These are phyloP conservation scores for Diplotaxis tenuifolia DNA, from an alignment of 345 rosid genomes.

Conservation along the genomic window DNA sequence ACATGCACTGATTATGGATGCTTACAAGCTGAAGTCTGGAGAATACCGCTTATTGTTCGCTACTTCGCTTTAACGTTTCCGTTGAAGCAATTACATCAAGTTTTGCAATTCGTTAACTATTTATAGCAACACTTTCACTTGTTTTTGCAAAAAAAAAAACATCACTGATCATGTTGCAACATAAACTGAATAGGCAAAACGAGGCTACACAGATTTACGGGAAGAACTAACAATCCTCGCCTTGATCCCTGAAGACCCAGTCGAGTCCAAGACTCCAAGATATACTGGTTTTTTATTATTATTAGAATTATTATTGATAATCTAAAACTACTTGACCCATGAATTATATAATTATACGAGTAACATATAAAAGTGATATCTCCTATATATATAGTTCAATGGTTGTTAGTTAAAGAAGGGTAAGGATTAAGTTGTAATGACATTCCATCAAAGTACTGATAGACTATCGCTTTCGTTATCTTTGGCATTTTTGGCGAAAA, in stretches of 20 bases:
- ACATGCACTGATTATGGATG: too few relatives aligned
- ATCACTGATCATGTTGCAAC: background rate
- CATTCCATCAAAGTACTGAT: conserved; percentile 7
- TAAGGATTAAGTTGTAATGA: background rate
- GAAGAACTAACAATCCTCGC: background rate
- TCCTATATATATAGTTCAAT: background rate
- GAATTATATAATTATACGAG: background rate
- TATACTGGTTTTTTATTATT: background rate
- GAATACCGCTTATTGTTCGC: too few relatives aligned
- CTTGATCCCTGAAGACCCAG: background rate
- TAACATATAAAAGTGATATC: background rate
- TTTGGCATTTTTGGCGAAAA: conserved; percentile 5
- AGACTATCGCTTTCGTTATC: conserved; percentile 23
- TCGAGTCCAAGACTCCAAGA: background rate
- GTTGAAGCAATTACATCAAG: too few relatives aligned
- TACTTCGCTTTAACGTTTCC: too few relatives aligned
- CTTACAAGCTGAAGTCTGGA: too few relatives aligned
- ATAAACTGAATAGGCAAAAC: background rate
- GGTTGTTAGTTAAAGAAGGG: background rate
- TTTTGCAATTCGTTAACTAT: too few relatives aligned
- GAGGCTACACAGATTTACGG: background rate
- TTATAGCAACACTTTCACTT: too few relatives aligned
- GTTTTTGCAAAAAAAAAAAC: too few relatives aligned
- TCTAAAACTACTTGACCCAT: background rate
- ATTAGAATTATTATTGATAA: background rate